Percentiles rank a stretch among this genome's conserved stretches.
Evolutionary conservation across 495 filamentous ascomycete genomes (phyloP).

Genomic region (Durotheca rogersii): DNA sequence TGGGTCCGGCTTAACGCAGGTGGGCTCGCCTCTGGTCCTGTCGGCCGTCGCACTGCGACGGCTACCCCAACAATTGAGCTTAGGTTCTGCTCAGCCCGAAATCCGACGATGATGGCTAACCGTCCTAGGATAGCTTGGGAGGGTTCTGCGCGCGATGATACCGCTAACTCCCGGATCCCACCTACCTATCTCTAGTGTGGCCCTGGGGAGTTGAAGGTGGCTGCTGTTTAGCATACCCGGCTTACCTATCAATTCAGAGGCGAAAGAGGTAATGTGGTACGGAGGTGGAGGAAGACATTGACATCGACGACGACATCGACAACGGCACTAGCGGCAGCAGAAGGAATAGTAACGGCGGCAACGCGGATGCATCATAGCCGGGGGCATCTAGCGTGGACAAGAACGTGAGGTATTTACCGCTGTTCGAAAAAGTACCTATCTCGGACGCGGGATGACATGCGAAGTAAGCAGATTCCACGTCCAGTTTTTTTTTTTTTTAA

Average conservation of each 20-base stretch:
- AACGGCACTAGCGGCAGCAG: too few species aligned
- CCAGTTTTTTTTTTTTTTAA: constrained; percentile 14
- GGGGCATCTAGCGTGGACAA: background rate
- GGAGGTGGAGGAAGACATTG: too few species aligned
- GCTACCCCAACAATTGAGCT: constrained; percentile 40
- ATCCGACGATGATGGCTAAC: constrained; percentile 11
- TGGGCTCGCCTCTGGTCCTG: constrained; percentile 6
- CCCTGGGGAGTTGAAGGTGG: too few species aligned
- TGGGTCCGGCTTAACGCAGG: constrained; percentile 5
- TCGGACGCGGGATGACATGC: constrained; percentile 4
- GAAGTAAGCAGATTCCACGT: constrained; percentile 19
- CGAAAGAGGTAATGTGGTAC: too few species aligned
- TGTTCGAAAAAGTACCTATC: constrained; percentile 5
- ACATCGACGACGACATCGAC: too few species aligned
- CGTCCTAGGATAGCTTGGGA: background rate
- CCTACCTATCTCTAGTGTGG: too few species aligned
- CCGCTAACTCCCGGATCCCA: constrained; percentile 1
- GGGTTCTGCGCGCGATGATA: constrained; percentile 1
- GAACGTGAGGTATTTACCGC: constrained; percentile 11
- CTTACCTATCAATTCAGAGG: too few species aligned
- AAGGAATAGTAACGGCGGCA: too few species aligned
- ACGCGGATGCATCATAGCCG: background rate
- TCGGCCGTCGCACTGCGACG: constrained; percentile 19
- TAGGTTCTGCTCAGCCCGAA: constrained; percentile 1
- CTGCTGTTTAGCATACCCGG: too few species aligned